Base-by-base conservation (phyloP, 768 basidiomycete species). In the Cystoderma amianthinum region DNA sequence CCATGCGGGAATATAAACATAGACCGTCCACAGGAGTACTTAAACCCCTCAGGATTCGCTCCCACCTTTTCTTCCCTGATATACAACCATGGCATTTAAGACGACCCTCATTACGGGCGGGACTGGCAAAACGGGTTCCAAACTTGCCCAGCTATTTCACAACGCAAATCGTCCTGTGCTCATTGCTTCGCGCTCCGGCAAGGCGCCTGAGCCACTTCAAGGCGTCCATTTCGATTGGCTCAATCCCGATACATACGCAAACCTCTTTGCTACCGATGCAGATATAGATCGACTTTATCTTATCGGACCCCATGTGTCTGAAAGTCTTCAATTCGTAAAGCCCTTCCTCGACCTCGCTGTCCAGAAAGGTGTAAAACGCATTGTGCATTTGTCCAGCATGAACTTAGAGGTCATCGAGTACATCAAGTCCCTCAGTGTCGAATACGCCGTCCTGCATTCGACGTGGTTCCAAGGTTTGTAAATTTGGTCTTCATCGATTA, bases 81-180 rank as follows among this genome's bases (percentile, higher is more conserved):
- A n/a, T n/a, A n/a, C n/a, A n/a, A n/a, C n/a, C n/a, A n/a, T n/a
- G n/a, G n/a, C n/a, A 7, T 7, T n/a, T 7, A 64, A 64, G 64
- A 52, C 63, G 2, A 63, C 56, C 37, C 57, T 67, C 17, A 50
- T 65, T 48, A 62, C 48, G 24, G 64, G 64, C 10, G 63, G 59
- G 18, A 63, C 60, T 16, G 64, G 63, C 30, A 61, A 57, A 17
- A 57, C 60, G 13, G 57, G 58, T 2, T 38, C 38, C 4, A 48
- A 41, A n/a, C 50, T 64, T 13, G 61, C 61, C 17, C 48, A 48
- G 0, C 47, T 57, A 17, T 47, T 65, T 5, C 38, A 54, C 9
- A 36, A 41, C 2, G 55, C 59, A 1, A 49, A 47, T 7, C 44
- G 51, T n/a, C 51, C 56, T 6, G 44, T 59, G 6, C 36, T 65